Percentiles rank a stretch among this genome's conserved stretches.
These are phyloP conservation scores for Alloascoidea africana DNA, from an alignment of 805 yeast species.

Conservation along the genomic window DNA sequence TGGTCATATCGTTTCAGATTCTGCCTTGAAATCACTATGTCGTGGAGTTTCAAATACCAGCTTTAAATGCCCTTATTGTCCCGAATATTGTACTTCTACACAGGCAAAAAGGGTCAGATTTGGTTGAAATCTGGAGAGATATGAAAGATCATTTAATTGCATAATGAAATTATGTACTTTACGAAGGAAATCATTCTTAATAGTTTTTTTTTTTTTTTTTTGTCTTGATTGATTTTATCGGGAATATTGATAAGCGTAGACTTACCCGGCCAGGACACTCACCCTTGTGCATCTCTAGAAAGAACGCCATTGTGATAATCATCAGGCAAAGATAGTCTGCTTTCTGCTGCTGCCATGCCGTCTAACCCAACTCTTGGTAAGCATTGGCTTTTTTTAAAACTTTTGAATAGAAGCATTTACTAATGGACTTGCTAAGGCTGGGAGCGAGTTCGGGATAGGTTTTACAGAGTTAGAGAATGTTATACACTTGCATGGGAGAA, in stretches of 20 bases:
- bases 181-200: too few species aligned
- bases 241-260: too few species aligned
- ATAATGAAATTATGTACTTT: too few species aligned
- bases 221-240: too few species aligned
- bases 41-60: background rate
- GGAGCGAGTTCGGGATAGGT: constrained; percentile 66
- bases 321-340: too few species aligned
- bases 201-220: too few species aligned
- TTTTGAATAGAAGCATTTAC: constrained; percentile 13
- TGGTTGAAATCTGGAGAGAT: too few species aligned
- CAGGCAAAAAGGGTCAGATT: too few species aligned
- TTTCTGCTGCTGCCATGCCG: constrained; percentile 30
- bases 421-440: constrained; percentile 28
- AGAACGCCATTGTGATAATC: too few species aligned
- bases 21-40: background rate
- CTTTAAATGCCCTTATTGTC: constrained; percentile 1
- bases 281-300: too few species aligned
- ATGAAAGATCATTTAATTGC: too few species aligned
- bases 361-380: constrained; percentile 33
- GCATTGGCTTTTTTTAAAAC: constrained; percentile 18
- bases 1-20: constrained; percentile 31
- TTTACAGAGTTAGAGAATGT: constrained; percentile 46
- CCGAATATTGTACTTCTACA: background rate
- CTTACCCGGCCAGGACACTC: too few species aligned
- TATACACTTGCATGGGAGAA: constrained; percentile 37